These are phyloP conservation scores for Agaricus blazei DNA, from an alignment of 768 basidiomycete genomes.

Conservation along the genomic window DNA sequence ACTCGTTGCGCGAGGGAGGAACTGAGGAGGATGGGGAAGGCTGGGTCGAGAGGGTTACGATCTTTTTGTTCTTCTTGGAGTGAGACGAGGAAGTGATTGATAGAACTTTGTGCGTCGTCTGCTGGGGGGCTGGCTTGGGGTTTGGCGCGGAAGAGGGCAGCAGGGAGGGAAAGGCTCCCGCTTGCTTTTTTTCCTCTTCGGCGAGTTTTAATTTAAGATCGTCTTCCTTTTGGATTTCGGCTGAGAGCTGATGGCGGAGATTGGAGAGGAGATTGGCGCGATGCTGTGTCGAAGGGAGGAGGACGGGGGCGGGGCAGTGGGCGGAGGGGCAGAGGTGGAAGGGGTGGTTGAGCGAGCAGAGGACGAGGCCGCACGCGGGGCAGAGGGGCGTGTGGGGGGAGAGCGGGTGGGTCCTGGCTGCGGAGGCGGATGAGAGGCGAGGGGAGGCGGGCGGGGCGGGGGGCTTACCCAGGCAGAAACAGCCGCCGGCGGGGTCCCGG, in stretches of 20 bases:
- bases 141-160: slow-evolving; percentile 1
- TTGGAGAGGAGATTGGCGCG: slow-evolving; percentile 31
- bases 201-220: slow-evolving; percentile 26
- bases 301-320: slow-evolving; percentile 38
- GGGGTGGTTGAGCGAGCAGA: slow-evolving; percentile 55
- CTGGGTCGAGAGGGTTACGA: slow-evolving; percentile 51
- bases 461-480: slow-evolving; percentile 60
- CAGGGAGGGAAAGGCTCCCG: slow-evolving; percentile 61
- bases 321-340: slow-evolving; percentile 43
- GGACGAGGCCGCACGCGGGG: slow-evolving; percentile 52
- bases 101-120: slow-evolving; percentile 43
- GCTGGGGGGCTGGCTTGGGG: neutral
- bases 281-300: slow-evolving; percentile 23
- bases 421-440: neutral
- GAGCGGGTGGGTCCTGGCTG: slow-evolving; percentile 55
- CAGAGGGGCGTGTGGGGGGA: slow-evolving; percentile 56
- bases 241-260: slow-evolving; percentile 29
- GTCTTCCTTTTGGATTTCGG: slow-evolving; percentile 33
- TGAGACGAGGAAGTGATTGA: slow-evolving; percentile 34
- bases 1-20: slow-evolving; percentile 19
- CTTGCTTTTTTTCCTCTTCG: slow-evolving; percentile 43
- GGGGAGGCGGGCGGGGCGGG: neutral
- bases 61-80: slow-evolving; percentile 31
- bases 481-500: slow-evolving; percentile 59
- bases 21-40: slow-evolving; percentile 33